phyloP scores from a whole-genome alignment of 371 early-diverging fungal genomes.

The Mucor piriformis region DNA sequence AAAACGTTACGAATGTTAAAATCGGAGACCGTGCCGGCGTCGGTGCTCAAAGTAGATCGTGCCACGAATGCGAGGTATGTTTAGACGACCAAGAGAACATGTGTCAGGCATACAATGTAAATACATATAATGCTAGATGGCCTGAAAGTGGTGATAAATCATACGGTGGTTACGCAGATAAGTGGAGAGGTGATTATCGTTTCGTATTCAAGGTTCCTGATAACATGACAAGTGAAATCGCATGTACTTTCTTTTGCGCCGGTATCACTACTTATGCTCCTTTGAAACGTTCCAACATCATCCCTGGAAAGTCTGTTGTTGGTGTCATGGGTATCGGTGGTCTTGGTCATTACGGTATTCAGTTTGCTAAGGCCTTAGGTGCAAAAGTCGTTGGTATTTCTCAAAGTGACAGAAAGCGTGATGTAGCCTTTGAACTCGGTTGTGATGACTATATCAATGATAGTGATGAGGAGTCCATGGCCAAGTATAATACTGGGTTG shows the following conservation, averaged over 20 bases:
- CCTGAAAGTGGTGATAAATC: constrained; percentile 53
- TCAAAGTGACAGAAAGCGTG: constrained; percentile 34
- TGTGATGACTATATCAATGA: constrained; percentile 41
- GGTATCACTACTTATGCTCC: too few species aligned
- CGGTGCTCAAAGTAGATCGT: constrained; percentile 55
- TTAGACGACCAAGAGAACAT: constrained; percentile 23
- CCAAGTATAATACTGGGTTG: constrained; percentile 43
- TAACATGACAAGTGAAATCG: constrained; percentile 43
- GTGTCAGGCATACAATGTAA: constrained; percentile 17
- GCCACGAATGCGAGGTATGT: constrained; percentile 35
- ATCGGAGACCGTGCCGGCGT: too few species aligned
- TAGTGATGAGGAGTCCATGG: constrained; percentile 46
- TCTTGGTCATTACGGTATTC: constrained; percentile 69
- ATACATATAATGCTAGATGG: constrained; percentile 47
- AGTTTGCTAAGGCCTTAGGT: constrained; percentile 63
- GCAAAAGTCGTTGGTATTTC: constrained; percentile 67
- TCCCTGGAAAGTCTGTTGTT: too few species aligned
- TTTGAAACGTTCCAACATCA: too few species aligned
- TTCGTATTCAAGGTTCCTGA: constrained; percentile 63
- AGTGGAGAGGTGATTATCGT: constrained; percentile 51
- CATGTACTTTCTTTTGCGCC: too few species aligned
- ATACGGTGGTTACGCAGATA: constrained; percentile 69
- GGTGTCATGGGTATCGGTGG: constrained; percentile 66
- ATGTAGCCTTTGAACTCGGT: constrained; percentile 38
- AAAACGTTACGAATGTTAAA: constrained; percentile 41